Evolutionary conservation across 2,329 filamentous ascomycete genomes (phyloP).

Genomic region (Claviceps fusiformis): DNA sequence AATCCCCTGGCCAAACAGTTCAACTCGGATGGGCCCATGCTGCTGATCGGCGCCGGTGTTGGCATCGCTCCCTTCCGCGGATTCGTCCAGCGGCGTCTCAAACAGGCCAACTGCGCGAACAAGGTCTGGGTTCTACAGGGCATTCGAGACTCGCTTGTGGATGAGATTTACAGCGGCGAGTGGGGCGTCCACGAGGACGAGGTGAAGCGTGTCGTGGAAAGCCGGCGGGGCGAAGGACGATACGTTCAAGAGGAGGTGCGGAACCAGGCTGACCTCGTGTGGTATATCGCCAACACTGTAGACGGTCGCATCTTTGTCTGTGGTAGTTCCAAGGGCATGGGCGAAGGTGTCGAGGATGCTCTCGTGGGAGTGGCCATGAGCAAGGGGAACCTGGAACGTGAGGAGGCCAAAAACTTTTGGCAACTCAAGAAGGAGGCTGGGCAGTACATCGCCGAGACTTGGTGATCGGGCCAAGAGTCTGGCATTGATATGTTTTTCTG

Average conservation of each 20-base stretch:
- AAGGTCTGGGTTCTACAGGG: slow-evolving; percentile 97
- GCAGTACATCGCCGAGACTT: slow-evolving; percentile 85
- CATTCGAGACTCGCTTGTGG: slow-evolving; percentile 82
- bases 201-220: slow-evolving; percentile 71
- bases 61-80: slow-evolving; percentile 95
- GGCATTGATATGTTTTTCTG: background rate
- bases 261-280: slow-evolving; percentile 88
- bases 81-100: slow-evolving; percentile 86
- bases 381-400: slow-evolving; percentile 73
- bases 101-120: slow-evolving; percentile 91
- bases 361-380: slow-evolving; percentile 83
- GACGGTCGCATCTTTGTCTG: slow-evolving; percentile 95
- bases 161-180: slow-evolving; percentile 93
- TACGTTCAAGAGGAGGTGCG: slow-evolving; percentile 96
- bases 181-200: slow-evolving; percentile 88
- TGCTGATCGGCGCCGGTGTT: slow-evolving; percentile 90
- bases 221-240: slow-evolving; percentile 60
- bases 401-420: slow-evolving; percentile 84
- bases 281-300: slow-evolving; percentile 94
- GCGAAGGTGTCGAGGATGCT: slow-evolving; percentile 82
- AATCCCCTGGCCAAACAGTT: slow-evolving; percentile 91
- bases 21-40: slow-evolving; percentile 88
- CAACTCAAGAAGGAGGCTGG: slow-evolving; percentile 78
- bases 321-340: slow-evolving; percentile 91
- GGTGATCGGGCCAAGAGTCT: slow-evolving; percentile 25